Base-by-base conservation (phyloP, 2,329 filamentous ascomycete genomes). In the Clonostachys rosea region DNA sequence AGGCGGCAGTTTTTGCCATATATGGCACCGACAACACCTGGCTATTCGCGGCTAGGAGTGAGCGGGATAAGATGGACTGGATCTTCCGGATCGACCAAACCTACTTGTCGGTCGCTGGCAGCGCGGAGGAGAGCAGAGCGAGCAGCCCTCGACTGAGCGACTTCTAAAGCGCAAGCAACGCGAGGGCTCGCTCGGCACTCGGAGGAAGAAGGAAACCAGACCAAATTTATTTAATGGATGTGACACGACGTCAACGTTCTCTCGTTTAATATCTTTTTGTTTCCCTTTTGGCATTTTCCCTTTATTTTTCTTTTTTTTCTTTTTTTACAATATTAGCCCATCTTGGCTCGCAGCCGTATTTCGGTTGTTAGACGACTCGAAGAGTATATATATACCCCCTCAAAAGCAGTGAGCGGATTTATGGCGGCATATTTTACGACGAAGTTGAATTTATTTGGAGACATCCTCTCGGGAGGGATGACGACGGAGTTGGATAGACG, bases 21-120 rank as follows among this genome's bases (percentile, higher is more conserved):
- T 99, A 97, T 62, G 92, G 89, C 40, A 89, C 87, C 50, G 87
- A 94, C 64, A 96, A 96, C 66, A 96, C 91, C 34, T 99, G 91
- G 80, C 75, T 99, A 39, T 97, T 99, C 65, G 89, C 91, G 13
- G 89, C 91, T 20, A 79, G 91, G 49, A 92, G 84, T 58, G 92
- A 96, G 70, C 79, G 85, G 43, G 91, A 96, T 66, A 96, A 96
- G 74, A 86, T 91, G 56, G 94, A 97, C 64, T 99, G 94, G 94
- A 96, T 99, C 56, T 80, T 95, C 66, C 86, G 87, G 59, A 90
- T 99, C 56, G 94, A 99, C 67, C 87, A 96, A 73, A 89, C 86
- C 45, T 82, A 78, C 55, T 65, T 78, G 57, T 72, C 75, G 35
- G 72, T 67, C 11, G 71, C 65, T 47, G 70, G 69, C 40, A 76